These are phyloP conservation scores for Schizosaccharomyces lindneri DNA, from an alignment of 805 yeast genomes.

Conservation along the genomic window DNA sequence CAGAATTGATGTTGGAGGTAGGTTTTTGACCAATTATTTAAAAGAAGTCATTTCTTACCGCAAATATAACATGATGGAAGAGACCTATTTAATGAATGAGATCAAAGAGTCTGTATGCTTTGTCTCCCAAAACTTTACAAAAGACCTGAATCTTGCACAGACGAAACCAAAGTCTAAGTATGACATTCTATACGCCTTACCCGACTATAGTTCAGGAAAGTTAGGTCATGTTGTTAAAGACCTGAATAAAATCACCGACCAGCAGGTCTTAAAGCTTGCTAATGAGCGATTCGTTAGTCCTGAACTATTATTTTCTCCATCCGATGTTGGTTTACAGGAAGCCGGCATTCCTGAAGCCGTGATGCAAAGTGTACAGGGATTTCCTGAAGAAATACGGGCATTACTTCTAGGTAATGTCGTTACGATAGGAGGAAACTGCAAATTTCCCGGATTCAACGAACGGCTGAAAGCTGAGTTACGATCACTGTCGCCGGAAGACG, in stretches of 20 bases:
- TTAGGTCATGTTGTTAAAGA: constrained; percentile 35
- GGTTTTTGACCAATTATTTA: constrained; percentile 54
- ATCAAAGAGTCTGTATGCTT: constrained; percentile 60
- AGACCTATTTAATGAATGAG: constrained; percentile 56
- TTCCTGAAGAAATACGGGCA: constrained; percentile 50
- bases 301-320: constrained; percentile 70
- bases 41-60: constrained; percentile 70
- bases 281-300: constrained; percentile 82
- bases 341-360: constrained; percentile 55
- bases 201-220: constrained; percentile 61
- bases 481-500: constrained; percentile 14
- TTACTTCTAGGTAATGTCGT: constrained; percentile 56
- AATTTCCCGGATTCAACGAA: constrained; percentile 38
- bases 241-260: not conserved
- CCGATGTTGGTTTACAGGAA: constrained; percentile 47
- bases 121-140: constrained; percentile 34
- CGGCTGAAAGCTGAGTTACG: constrained; percentile 23
- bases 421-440: constrained; percentile 61
- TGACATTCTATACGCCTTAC: constrained; percentile 51
- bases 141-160: constrained; percentile 19
- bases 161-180: constrained; percentile 13
- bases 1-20: constrained; percentile 69
- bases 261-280: constrained; percentile 15
- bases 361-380: constrained; percentile 37
- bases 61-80: constrained; percentile 83